Percentiles rank a stretch among this genome's conserved stretches.
Conservation (phyloP, 129 eudicot species). For the Dittrichia graveolens region DNA sequence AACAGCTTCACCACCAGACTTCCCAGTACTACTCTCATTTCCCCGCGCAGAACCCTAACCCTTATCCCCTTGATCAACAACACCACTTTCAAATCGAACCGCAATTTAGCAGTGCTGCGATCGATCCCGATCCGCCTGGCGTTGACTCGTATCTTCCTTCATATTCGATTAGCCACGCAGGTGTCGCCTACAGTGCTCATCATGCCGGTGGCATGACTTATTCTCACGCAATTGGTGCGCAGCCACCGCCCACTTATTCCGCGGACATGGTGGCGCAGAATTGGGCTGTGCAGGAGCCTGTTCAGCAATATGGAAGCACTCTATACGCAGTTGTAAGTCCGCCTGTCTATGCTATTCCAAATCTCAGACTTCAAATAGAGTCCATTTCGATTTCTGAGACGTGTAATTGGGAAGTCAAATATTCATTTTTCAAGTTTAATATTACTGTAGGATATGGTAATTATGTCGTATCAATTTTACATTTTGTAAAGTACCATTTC, state of each 20-base stretch:
- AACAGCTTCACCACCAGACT: slow-evolving; percentile 15
- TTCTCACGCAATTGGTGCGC: slow-evolving; percentile 33
- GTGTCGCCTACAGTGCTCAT: slow-evolving; percentile 28
- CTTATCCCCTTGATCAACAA: slow-evolving; percentile 30
- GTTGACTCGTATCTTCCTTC: slow-evolving; percentile 34
- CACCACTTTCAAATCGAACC: slow-evolving; percentile 18
- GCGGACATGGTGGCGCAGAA: slow-evolving; percentile 22
- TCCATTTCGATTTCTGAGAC: neutral
- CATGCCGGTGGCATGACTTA: slow-evolving; percentile 33
- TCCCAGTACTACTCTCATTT: slow-evolving; percentile 28
- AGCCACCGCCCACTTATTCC: slow-evolving; percentile 31
- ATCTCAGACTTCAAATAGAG: neutral
- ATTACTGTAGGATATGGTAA: neutral
- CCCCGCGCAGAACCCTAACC: slow-evolving; percentile 50
- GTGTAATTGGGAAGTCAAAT: neutral
- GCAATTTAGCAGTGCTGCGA: neutral
- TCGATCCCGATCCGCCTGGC: slow-evolving; percentile 38
- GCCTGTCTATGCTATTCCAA: neutral
- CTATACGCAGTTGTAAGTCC: slow-evolving; percentile 25
- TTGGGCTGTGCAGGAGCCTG: slow-evolving; percentile 27
- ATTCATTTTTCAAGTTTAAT: neutral
- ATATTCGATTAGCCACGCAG: slow-evolving; percentile 23
- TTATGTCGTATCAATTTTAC: neutral
- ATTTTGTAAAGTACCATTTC: neutral
- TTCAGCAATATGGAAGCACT: slow-evolving; percentile 28